Conservation (phyloP, 208 protist species). For the Acanthamoeba rhysodes region DNA sequence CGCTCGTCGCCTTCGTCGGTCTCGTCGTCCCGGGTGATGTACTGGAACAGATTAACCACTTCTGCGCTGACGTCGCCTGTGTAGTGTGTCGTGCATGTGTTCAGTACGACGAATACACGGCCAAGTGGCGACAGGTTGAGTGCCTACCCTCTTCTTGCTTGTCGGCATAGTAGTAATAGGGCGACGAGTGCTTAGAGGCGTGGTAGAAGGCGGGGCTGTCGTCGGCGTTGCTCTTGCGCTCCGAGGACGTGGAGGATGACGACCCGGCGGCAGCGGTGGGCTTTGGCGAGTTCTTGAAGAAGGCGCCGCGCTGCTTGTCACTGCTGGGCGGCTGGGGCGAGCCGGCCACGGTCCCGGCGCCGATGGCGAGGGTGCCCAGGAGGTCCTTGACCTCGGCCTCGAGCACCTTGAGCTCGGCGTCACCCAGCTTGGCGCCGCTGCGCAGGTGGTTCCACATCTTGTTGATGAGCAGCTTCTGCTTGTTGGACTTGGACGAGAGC, state of each 20-base stretch:
- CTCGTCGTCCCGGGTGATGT: constrained; percentile 28
- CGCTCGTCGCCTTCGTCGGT: neutral
- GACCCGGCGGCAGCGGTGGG: neutral
- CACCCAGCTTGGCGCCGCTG: neutral
- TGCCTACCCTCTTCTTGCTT: constrained; percentile 2
- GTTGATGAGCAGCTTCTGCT: constrained; percentile 67
- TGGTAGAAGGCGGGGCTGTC: constrained; percentile 32
- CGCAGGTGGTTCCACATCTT: constrained; percentile 40
- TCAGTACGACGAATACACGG: neutral
- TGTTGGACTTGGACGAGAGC: constrained; percentile 32
- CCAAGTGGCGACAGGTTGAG: neutral
- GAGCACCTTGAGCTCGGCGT: constrained; percentile 11
- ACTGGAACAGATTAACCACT: constrained; percentile 39
- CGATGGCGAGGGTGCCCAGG: constrained; percentile 25
- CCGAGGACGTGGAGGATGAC: neutral
- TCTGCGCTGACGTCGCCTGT: constrained; percentile 3
- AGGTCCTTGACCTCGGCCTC: constrained; percentile 24
- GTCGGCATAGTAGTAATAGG: constrained; percentile 45
- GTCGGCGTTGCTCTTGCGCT: constrained; percentile 24
- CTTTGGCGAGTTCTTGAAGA: neutral
- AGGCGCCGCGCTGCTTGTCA: neutral
- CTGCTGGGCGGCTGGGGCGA: neutral
- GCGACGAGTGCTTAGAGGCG: constrained; percentile 5
- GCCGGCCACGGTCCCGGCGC: neutral
- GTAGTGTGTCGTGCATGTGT: too few species aligned